These are phyloP conservation scores for Aspergillus melleus DNA, from an alignment of 2,329 filamentous ascomycete genomes.

Conservation along the genomic window DNA sequence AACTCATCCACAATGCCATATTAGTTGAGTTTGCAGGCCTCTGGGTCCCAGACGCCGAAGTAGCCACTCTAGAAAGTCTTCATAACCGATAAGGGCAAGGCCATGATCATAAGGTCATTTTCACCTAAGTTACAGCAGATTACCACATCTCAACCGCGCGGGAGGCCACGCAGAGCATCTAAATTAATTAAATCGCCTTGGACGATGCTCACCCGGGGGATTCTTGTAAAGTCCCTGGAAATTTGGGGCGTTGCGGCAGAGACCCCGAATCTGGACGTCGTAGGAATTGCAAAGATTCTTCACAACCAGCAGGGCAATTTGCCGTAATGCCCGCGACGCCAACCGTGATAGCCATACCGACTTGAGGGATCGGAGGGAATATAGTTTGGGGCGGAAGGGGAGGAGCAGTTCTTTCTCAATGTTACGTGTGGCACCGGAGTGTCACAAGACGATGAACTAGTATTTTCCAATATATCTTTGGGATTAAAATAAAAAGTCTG, in stretches of 20 bases:
- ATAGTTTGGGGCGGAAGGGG: too few species aligned
- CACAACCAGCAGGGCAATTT: constrained; percentile 32
- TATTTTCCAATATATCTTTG: too few species aligned
- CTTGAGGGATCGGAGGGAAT: too few species aligned
- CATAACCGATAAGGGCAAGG: constrained; percentile 38
- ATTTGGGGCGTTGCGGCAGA: constrained; percentile 30
- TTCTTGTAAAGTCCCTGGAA: constrained; percentile 13
- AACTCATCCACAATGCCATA: neutral
- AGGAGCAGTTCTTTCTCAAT: too few species aligned
- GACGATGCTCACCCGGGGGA: neutral
- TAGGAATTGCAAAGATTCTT: constrained; percentile 29
- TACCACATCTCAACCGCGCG: constrained; percentile 34
- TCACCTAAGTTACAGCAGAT: constrained; percentile 45
- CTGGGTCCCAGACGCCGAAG: neutral
- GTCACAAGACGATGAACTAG: too few species aligned
- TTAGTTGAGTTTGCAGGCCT: neutral
- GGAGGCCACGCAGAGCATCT: constrained; percentile 26
- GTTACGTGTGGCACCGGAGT: too few species aligned
- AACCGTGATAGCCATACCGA: constrained; percentile 12
- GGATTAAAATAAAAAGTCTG: too few species aligned
- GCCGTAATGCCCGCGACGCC: constrained; percentile 38
- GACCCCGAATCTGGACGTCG: constrained; percentile 26
- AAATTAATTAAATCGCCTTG: constrained; percentile 28
- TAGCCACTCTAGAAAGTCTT: constrained; percentile 12
- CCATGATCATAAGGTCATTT: constrained; percentile 41